phyloP scores from a whole-genome alignment of 1,139 yeast genomes.

The Suhomyces chickasaworum region DNA sequence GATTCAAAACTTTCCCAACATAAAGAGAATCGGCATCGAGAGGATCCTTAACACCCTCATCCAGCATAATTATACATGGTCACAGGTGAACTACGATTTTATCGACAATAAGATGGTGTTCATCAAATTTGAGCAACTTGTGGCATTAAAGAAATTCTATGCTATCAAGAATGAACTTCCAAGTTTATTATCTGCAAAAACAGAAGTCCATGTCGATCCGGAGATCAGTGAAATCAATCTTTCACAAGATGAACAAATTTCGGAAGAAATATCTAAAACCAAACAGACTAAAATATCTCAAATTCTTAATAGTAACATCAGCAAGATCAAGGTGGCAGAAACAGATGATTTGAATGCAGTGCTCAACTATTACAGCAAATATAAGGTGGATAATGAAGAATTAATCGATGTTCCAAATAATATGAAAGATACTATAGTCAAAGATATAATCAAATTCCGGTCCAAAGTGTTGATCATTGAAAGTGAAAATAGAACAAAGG shows the following conservation, averaged over 20 bases:
- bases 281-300: constrained; percentile 13
- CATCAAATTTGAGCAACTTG: constrained; percentile 26
- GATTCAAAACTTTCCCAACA: constrained; percentile 36
- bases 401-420: constrained; percentile 63
- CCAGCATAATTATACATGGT: constrained; percentile 26
- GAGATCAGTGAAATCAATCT: constrained; percentile 10
- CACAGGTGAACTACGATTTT: constrained; percentile 30
- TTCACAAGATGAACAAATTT: neutral
- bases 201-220: constrained; percentile 17
- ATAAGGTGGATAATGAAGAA: constrained; percentile 62
- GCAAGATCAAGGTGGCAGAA: constrained; percentile 26
- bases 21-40: constrained; percentile 34
- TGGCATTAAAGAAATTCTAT: constrained; percentile 20
- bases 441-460: constrained; percentile 64
- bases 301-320: constrained; percentile 23
- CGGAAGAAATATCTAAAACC: neutral
- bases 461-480: constrained; percentile 62
- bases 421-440: constrained; percentile 56
- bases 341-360: constrained; percentile 41
- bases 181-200: neutral
- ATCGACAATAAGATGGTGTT: constrained; percentile 31
- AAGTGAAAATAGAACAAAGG: constrained; percentile 54
- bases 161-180: constrained; percentile 4
- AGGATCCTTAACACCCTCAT: constrained; percentile 13
- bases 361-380: constrained; percentile 39